Conservation (phyloP, 176 grass and related monocot species). For the Eragrostis curvula region DNA sequence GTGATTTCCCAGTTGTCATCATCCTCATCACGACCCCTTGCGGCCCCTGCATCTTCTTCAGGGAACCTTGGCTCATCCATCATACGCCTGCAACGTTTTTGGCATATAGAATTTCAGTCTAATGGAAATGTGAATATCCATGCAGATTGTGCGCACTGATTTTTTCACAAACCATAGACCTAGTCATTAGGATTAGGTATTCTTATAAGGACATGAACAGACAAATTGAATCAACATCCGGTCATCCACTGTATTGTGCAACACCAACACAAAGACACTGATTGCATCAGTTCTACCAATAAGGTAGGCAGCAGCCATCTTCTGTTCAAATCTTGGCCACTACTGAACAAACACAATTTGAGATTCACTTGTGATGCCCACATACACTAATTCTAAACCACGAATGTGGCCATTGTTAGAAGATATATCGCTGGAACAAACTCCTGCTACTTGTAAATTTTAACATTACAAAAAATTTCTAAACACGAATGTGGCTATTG, state of each 20-base stretch:
- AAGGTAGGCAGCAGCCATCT: not conserved
- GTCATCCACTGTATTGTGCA: not conserved
- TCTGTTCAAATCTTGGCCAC: not conserved
- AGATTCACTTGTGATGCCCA: not conserved
- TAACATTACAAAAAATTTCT: too few relatives aligned
- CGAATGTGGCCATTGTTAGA: too few relatives aligned
- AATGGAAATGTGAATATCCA: not conserved
- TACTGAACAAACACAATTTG: not conserved
- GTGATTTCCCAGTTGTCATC: constrained; percentile 71
- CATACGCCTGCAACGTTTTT: constrained; percentile 47
- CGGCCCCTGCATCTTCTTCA: constrained; percentile 45
- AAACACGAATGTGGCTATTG: too few relatives aligned
- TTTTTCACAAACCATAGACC: not conserved
- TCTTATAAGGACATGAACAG: not conserved
- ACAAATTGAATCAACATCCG: not conserved
- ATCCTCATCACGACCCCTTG: constrained; percentile 48
- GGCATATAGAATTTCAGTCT: not conserved
- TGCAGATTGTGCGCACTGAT: not conserved
- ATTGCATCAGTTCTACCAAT: too few relatives aligned
- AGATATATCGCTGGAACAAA: too few relatives aligned
- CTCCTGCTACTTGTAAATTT: too few relatives aligned
- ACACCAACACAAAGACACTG: not conserved
- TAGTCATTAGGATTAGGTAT: not conserved
- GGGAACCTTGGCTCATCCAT: constrained; percentile 64
- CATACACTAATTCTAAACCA: not conserved